Evolutionary conservation across 192 early-diverging fungal species (phyloP).

Genomic region (Backusella psychrophila): DNA sequence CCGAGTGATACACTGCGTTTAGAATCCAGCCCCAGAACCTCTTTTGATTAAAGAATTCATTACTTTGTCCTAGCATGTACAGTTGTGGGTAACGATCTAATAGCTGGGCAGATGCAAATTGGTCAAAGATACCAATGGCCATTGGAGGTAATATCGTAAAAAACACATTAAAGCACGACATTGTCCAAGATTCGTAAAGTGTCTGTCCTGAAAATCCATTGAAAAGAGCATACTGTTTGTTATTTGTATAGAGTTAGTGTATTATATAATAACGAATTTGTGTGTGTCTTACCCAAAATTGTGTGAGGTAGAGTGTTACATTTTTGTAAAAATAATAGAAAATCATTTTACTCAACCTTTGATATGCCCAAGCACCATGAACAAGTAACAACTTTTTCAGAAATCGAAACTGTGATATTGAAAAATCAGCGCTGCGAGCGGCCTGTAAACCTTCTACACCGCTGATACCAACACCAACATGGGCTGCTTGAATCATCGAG

Average conservation of each 20-base stretch:
- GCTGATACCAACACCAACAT: slow-evolving; percentile 93
- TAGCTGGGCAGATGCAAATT: slow-evolving; percentile 80
- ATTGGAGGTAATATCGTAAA: slow-evolving; percentile 90
- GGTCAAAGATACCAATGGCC: slow-evolving; percentile 93
- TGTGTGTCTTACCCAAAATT: slow-evolving; percentile 75
- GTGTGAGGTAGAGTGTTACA: slow-evolving; percentile 92
- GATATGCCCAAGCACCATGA: slow-evolving; percentile 95
- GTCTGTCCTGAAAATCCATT: slow-evolving; percentile 94
- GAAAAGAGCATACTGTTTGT: slow-evolving; percentile 60
- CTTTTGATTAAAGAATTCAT: slow-evolving; percentile 71
- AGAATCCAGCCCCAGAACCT: slow-evolving; percentile 90
- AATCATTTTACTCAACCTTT: slow-evolving; percentile 89
- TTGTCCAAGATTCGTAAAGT: slow-evolving; percentile 92
- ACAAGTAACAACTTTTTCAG: slow-evolving; percentile 89
- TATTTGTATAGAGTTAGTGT: background rate
- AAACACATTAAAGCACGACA: slow-evolving; percentile 88
- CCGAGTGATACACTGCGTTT: slow-evolving; percentile 92
- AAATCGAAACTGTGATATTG: slow-evolving; percentile 93
- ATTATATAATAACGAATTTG: slow-evolving; percentile 5
- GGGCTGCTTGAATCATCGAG: slow-evolving; percentile 96
- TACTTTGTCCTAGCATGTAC: slow-evolving; percentile 59
- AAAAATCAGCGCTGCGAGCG: slow-evolving; percentile 90
- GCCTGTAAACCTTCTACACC: slow-evolving; percentile 95
- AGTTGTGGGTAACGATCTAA: slow-evolving; percentile 92
- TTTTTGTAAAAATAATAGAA: slow-evolving; percentile 98